Evolutionary conservation across 495 filamentous ascomycete species (phyloP).

Genomic region (Paragyromitra xinjiangensis): DNA sequence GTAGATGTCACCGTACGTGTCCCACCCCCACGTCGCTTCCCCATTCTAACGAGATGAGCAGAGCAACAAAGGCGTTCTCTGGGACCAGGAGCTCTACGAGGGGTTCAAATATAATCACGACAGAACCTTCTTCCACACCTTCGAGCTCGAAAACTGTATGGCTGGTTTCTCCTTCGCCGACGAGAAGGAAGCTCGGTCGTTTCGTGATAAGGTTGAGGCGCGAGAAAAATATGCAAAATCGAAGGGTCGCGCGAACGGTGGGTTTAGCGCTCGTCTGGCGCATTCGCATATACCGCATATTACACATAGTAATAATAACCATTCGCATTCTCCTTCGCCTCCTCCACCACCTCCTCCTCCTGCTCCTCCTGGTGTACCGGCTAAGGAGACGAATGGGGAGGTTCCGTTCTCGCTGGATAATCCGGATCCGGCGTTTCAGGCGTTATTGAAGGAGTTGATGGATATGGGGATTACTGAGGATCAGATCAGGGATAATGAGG

Average conservation of each 20-base stretch:
- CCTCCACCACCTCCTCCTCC: slow-evolving; percentile 8
- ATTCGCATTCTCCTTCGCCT: slow-evolving; percentile 53
- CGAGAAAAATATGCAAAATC: slow-evolving; percentile 52
- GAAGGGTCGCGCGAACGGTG: slow-evolving; percentile 40
- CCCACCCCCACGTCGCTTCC: slow-evolving; percentile 36
- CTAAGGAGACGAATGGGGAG: slow-evolving; percentile 46
- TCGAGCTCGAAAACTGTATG: slow-evolving; percentile 90
- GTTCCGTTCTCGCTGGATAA: slow-evolving; percentile 72
- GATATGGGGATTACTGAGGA: slow-evolving; percentile 92
- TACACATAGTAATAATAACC: slow-evolving; percentile 55
- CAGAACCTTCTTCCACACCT: slow-evolving; percentile 94
- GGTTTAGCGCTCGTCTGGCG: slow-evolving; percentile 36
- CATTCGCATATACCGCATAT: slow-evolving; percentile 48
- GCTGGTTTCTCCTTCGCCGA: slow-evolving; percentile 91
- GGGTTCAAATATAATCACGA: slow-evolving; percentile 94
- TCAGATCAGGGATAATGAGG: slow-evolving; percentile 84
- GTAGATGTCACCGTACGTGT: slow-evolving; percentile 90
- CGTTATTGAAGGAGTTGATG: slow-evolving; percentile 78
- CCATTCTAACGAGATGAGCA: slow-evolving; percentile 24
- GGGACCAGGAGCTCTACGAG: slow-evolving; percentile 98
- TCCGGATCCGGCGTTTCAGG: slow-evolving; percentile 82
- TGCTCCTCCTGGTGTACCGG: slow-evolving; percentile 51
- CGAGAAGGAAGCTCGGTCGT: slow-evolving; percentile 94
- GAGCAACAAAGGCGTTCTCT: slow-evolving; percentile 86
- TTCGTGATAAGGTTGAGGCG: slow-evolving; percentile 87